Conservation (phyloP, 805 yeast species). For the Candida qinlingensis region DNA sequence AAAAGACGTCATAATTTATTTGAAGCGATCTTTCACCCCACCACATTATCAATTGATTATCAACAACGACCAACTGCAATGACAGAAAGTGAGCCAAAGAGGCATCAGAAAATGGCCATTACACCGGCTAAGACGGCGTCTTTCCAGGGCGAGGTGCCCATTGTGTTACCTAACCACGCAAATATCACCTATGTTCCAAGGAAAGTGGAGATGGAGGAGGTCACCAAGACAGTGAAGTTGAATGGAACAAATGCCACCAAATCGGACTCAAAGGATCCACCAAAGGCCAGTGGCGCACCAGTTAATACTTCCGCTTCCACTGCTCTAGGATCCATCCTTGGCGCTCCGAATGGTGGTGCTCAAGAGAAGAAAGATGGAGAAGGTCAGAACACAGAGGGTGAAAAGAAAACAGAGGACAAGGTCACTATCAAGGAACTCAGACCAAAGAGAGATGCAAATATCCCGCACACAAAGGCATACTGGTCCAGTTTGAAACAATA, state of each 20-base stretch:
- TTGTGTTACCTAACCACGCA: neutral
- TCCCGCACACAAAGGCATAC: conserved; percentile 5
- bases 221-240: neutral
- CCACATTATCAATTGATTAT: no score
- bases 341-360: no score
- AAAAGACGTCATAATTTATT: no score
- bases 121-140: neutral
- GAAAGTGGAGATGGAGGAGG: conserved; percentile 1
- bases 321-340: no score
- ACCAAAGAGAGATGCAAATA: conserved; percentile 1
- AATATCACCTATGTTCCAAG: conserved; percentile 2
- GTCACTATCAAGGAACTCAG: neutral
- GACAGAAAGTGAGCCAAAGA: neutral
- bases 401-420: neutral
- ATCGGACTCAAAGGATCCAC: neutral
- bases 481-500: conserved; percentile 5
- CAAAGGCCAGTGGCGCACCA: neutral
- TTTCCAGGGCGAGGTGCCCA: neutral
- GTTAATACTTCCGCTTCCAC: no score
- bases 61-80: neutral
- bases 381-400: no score
- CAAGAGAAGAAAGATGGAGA: no score
- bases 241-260: neutral
- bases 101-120: neutral
- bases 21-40: no score